Percentiles rank a stretch among this genome's conserved stretches.
These are phyloP conservation scores for Mycena capillaripes DNA, from an alignment of 768 basidiomycete species.

Conservation along the genomic window DNA sequence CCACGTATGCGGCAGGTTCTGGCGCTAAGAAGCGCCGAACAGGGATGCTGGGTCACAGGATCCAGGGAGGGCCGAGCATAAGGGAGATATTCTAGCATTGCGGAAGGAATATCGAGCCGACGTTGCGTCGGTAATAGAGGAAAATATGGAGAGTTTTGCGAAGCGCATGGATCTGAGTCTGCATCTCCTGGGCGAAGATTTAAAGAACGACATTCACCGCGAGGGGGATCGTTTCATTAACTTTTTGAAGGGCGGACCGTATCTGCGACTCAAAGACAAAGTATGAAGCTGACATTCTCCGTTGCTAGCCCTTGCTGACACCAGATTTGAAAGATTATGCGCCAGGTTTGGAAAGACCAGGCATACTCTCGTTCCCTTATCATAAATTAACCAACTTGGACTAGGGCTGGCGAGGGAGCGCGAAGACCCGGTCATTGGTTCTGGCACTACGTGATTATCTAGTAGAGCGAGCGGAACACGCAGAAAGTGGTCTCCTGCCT, in stretches of 20 bases:
- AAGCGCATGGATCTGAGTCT: conserved; percentile 17
- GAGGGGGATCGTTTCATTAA: conserved; percentile 13
- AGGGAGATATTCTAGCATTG: neutral
- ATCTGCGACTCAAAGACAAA: conserved; percentile 12
- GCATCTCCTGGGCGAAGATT: neutral
- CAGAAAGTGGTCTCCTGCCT: neutral
- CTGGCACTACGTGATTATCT: conserved; percentile 22
- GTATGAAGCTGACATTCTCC: neutral
- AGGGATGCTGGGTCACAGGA: neutral
- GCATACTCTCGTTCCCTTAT: neutral
- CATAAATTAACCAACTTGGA: too few relatives aligned
- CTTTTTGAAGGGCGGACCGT: neutral
- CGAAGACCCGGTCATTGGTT: conserved; percentile 24
- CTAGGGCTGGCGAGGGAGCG: conserved; percentile 26
- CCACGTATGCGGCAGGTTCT: neutral
- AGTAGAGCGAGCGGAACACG: conserved; percentile 17
- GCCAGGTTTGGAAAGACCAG: conserved; percentile 30
- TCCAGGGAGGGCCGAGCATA: neutral
- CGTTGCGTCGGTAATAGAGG: neutral
- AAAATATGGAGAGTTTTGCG: conserved; percentile 14
- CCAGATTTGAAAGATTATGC: conserved; percentile 12
- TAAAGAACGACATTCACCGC: conserved; percentile 8
- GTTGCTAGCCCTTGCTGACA: neutral
- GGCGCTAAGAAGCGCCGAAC: neutral
- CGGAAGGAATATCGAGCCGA: conserved; percentile 10